Percentiles rank a stretch among this genome's conserved stretches.
These are phyloP conservation scores for Russula griseocarnosa DNA, from an alignment of 768 basidiomycete genomes.

Conservation along the genomic window DNA sequence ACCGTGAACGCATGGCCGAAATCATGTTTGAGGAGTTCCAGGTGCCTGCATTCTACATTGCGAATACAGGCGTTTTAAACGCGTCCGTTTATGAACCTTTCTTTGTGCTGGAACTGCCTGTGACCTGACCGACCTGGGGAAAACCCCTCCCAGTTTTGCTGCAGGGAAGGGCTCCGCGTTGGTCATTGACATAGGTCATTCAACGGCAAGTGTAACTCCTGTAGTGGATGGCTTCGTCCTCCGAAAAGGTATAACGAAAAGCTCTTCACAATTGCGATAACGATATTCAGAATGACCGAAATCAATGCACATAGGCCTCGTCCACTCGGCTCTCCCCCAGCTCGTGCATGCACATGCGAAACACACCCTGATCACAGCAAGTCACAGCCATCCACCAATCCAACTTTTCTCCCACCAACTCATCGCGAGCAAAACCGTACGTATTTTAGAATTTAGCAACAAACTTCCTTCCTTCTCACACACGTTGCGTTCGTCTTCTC, in stretches of 20 bases:
- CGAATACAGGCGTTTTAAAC: conserved; percentile 89
- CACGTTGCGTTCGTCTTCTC: background rate
- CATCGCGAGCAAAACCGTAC: conserved; percentile 72
- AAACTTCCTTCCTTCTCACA: background rate
- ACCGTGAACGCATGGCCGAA: conserved; percentile 92
- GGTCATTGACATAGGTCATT: conserved; percentile 90
- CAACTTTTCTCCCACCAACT: conserved; percentile 84
- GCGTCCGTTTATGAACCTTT: conserved; percentile 47
- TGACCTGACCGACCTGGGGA: background rate
- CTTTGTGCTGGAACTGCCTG: background rate
- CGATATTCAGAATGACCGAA: background rate
- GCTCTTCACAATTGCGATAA: background rate
- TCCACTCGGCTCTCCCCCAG: conserved; percentile 67
- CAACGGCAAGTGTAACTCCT: conserved; percentile 86
- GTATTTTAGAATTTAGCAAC: background rate
- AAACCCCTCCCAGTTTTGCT: conserved; percentile 62
- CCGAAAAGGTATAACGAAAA: conserved; percentile 63
- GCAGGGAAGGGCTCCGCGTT: conserved; percentile 97
- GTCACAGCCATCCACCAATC: conserved; percentile 50
- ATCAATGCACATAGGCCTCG: conserved; percentile 53
- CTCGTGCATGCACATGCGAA: conserved; percentile 79
- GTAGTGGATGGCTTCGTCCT: conserved; percentile 98
- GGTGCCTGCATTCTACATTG: conserved; percentile 93
- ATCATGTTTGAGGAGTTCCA: conserved; percentile 97
- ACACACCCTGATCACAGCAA: conserved; percentile 54